Percentiles rank a stretch among this genome's conserved stretches.
These are phyloP conservation scores for Penicillium parvum DNA, from an alignment of 495 filamentous ascomycete species.

Conservation along the genomic window DNA sequence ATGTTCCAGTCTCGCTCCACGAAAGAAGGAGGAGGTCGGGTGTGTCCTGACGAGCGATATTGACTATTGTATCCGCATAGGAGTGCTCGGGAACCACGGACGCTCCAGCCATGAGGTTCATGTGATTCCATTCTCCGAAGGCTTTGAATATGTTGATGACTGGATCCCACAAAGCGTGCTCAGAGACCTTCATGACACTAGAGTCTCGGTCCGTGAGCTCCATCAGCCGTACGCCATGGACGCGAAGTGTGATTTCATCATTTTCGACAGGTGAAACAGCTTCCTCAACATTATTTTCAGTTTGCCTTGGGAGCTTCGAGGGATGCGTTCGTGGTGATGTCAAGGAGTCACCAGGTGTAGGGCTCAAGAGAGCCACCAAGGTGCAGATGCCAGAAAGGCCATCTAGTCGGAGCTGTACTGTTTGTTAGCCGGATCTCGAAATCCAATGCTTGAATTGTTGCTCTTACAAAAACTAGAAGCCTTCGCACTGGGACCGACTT, in stretches of 20 bases:
- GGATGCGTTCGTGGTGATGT: constrained; percentile 46
- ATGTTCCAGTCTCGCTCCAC: constrained; percentile 81
- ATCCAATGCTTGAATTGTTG: too few species aligned
- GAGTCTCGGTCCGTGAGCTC: constrained; percentile 91
- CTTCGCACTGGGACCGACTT: constrained; percentile 35
- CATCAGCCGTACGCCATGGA: constrained; percentile 80
- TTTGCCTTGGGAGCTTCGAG: constrained; percentile 28
- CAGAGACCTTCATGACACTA: constrained; percentile 90
- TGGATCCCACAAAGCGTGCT: constrained; percentile 72
- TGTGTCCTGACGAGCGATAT: constrained; percentile 58
- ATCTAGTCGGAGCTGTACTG: constrained; percentile 85
- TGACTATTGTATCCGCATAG: constrained; percentile 71
- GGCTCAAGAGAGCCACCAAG: constrained; percentile 67
- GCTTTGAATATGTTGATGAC: constrained; percentile 89
- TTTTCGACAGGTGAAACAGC: constrained; percentile 15
- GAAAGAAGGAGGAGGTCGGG: constrained; percentile 85
- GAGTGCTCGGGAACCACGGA: constrained; percentile 69
- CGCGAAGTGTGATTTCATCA: constrained; percentile 55
- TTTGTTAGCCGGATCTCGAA: too few species aligned
- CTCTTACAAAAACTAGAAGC: constrained; percentile 58
- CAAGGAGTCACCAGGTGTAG: constrained; percentile 14
- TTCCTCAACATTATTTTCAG: constrained; percentile 29
- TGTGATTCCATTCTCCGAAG: constrained; percentile 78
- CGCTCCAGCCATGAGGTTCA: constrained; percentile 77
- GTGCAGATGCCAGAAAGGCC: constrained; percentile 84